These are phyloP conservation scores for Schizophyllum commune DNA, from an alignment of 1,284 basidiomycete genomes.

Conservation along the genomic window DNA sequence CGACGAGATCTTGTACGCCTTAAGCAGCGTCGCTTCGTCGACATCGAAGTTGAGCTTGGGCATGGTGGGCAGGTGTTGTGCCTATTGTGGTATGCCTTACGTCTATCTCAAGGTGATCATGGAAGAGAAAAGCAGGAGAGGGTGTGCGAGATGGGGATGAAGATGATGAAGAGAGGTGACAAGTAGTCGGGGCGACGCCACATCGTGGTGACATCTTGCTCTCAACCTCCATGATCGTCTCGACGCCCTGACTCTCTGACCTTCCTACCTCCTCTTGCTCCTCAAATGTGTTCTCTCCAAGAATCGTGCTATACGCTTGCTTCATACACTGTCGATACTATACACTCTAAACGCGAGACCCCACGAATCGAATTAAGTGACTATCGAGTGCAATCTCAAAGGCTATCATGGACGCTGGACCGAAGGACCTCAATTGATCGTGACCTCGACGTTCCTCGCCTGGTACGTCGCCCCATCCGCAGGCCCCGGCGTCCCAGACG, in stretches of 20 bases:
- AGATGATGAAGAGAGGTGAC: not conserved
- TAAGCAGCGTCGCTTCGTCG: conserved; percentile 68
- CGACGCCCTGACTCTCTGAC: not conserved
- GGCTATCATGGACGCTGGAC: not conserved
- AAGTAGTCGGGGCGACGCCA: not conserved
- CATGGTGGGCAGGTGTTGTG: conserved; percentile 18
- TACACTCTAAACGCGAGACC: too few species aligned
- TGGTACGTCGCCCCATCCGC: conserved; percentile 12
- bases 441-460: conserved; percentile 10
- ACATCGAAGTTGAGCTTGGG: conserved; percentile 54
- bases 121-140: not conserved
- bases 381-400: too few species aligned
- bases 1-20: conserved; percentile 67
- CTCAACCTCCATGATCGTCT: not conserved
- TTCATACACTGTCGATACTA: too few species aligned
- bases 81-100: not conserved
- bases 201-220: not conserved
- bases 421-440: not conserved
- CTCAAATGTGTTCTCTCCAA: too few species aligned
- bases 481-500: conserved; percentile 33
- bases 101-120: not conserved
- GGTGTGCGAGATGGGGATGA: not conserved
- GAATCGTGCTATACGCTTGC: too few species aligned
- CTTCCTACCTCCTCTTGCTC: too few species aligned
- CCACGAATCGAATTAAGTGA: too few species aligned